A percentile compares a stretch with the other conserved stretches of the same genome.
phyloP scores from a whole-genome alignment of 352 stramenopile genomes.

The Pythium volutum region DNA sequence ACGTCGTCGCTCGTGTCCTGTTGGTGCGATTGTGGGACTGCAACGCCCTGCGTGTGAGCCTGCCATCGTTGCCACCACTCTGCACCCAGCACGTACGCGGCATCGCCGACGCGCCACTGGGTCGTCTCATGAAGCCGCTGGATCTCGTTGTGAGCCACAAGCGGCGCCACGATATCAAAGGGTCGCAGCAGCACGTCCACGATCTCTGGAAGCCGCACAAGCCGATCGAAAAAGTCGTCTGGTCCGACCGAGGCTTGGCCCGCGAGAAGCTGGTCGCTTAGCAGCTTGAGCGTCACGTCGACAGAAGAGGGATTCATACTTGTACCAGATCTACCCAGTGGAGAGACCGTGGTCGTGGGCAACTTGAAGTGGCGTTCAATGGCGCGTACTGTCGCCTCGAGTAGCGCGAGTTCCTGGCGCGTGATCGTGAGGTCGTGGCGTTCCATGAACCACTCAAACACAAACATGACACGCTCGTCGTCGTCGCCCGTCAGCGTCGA shows the following conservation, averaged over 20 bases:
- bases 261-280: conserved; percentile 25
- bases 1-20: background rate
- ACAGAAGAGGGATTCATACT: too few relatives aligned
- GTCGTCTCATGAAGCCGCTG: conserved; percentile 32
- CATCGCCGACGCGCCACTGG: conserved; percentile 44
- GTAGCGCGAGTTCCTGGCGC: conserved; percentile 29
- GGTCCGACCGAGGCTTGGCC: conserved; percentile 23
- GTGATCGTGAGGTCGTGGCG: conserved; percentile 30
- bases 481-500: background rate
- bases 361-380: conserved; percentile 18
- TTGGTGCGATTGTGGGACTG: background rate
- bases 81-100: conserved; percentile 45
- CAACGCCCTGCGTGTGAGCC: conserved; percentile 24
- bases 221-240: conserved; percentile 28
- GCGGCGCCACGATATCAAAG: conserved; percentile 48
- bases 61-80: conserved; percentile 62
- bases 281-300: conserved; percentile 11
- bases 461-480: conserved; percentile 32
- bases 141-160: conserved; percentile 44
- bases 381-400: conserved; percentile 29
- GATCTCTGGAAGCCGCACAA: conserved; percentile 32
- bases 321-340: background rate
- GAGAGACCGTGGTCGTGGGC: conserved; percentile 20
- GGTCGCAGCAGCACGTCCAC: conserved; percentile 47
- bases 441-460: conserved; percentile 61